phyloP scores from a whole-genome alignment of 208 protist species.

The Naegleria fowleri region DNA sequence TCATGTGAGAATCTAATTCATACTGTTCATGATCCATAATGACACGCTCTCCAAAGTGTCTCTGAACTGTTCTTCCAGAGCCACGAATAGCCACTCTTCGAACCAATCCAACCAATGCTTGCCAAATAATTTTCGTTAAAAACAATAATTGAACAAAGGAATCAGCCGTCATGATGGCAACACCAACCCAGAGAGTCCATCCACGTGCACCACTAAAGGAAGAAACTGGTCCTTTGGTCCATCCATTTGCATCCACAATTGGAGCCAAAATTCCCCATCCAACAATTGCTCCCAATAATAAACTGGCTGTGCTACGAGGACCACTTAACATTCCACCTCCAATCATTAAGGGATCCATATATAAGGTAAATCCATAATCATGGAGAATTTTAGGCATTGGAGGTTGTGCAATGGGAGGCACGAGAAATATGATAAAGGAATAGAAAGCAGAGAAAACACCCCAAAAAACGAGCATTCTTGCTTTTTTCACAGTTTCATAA shows the following conservation, averaged over 20 bases:
- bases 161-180: neutral
- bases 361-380: neutral
- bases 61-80: neutral
- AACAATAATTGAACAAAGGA: neutral
- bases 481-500: constrained; percentile 3
- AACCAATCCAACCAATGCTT: neutral
- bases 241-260: neutral
- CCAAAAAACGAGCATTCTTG: neutral
- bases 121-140: neutral
- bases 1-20: neutral
- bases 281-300: neutral
- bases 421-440: neutral
- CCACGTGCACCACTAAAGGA: neutral
- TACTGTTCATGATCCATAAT: neutral
- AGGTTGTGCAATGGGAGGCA: neutral
- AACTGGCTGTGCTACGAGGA: neutral
- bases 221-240: neutral
- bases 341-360: constrained; percentile 15
- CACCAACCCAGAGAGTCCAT: constrained; percentile 20
- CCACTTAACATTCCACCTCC: constrained; percentile 13
- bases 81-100: neutral
- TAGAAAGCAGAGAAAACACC: neutral
- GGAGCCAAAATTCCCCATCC: constrained; percentile 10
- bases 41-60: neutral
- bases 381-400: constrained; percentile 7